Evolutionary conservation across 2,329 filamentous ascomycete species (phyloP).

Genomic region (Fusarium neocosmosporiellum): DNA sequence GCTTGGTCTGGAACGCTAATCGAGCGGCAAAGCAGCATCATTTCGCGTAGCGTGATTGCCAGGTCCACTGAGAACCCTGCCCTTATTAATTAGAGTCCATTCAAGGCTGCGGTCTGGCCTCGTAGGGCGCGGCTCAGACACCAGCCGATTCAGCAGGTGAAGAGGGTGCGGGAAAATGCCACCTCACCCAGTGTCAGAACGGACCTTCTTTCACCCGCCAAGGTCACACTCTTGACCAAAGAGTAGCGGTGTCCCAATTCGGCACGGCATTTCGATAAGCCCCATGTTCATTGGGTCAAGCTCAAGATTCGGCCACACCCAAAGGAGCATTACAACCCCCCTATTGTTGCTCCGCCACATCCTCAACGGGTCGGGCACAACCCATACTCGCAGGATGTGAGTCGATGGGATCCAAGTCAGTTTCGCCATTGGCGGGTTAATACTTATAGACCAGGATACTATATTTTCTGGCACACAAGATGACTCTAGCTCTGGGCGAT

Average conservation of each 20-base stretch:
- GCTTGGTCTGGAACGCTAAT: background rate
- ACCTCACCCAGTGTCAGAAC: background rate
- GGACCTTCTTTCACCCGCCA: background rate
- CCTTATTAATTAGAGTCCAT: background rate
- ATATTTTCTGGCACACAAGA: background rate
- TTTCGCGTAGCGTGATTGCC: background rate
- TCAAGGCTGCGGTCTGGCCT: background rate
- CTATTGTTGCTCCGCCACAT: background rate
- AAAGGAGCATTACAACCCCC: background rate
- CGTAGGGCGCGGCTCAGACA: background rate
- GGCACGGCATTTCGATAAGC: background rate
- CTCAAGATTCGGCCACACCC: background rate
- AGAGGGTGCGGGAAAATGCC: background rate
- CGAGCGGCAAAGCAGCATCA: background rate
- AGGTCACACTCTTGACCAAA: background rate
- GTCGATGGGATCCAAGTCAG: background rate
- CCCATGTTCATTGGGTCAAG: background rate
- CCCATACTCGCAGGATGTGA: background rate
- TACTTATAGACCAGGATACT: background rate
- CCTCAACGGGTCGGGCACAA: background rate
- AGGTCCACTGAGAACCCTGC: background rate
- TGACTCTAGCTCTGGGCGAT: background rate
- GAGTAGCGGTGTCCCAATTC: background rate
- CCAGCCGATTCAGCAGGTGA: background rate
- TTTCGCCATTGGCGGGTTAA: background rate